Conservation (phyloP, 179 eudicot genomes). For the Camellia oleifera region DNA sequence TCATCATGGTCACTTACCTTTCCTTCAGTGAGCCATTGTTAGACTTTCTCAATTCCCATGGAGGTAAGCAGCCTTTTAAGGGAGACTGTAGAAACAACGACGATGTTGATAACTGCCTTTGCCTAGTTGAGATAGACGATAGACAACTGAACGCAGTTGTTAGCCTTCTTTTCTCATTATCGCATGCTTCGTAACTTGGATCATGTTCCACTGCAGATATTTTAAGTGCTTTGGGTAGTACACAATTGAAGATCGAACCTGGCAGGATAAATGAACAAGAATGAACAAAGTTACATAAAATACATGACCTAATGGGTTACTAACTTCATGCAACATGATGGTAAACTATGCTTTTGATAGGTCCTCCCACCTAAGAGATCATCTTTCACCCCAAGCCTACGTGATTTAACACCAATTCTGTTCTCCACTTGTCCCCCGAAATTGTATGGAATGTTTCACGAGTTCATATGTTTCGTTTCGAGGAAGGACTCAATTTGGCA, state of each 20-base stretch:
- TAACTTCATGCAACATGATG: neutral
- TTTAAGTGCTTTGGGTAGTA: constrained; percentile 72
- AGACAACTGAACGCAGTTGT: constrained; percentile 65
- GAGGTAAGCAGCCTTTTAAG: constrained; percentile 68
- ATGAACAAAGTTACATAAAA: neutral
- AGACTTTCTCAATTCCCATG: constrained; percentile 52
- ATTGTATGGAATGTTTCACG: no score
- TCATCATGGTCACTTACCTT: constrained; percentile 19
- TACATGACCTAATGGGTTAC: neutral
- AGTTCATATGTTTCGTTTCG: no score
- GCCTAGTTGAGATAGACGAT: constrained; percentile 75
- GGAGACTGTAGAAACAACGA: constrained; percentile 80
- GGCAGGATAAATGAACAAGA: neutral
- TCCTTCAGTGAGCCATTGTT: constrained; percentile 38
- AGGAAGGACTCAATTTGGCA: no score
- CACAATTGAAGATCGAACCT: constrained; percentile 83
- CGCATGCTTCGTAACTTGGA: constrained; percentile 41
- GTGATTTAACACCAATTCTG: neutral
- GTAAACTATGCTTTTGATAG: neutral
- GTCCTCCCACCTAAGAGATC: neutral
- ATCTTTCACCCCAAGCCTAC: neutral
- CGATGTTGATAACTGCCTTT: constrained; percentile 70
- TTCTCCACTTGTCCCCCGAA: neutral
- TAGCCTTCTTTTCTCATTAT: constrained; percentile 61
- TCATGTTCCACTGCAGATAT: constrained; percentile 53